These are phyloP conservation scores for Bombardia bombarda DNA, from an alignment of 495 filamentous ascomycete species.

Conservation along the genomic window DNA sequence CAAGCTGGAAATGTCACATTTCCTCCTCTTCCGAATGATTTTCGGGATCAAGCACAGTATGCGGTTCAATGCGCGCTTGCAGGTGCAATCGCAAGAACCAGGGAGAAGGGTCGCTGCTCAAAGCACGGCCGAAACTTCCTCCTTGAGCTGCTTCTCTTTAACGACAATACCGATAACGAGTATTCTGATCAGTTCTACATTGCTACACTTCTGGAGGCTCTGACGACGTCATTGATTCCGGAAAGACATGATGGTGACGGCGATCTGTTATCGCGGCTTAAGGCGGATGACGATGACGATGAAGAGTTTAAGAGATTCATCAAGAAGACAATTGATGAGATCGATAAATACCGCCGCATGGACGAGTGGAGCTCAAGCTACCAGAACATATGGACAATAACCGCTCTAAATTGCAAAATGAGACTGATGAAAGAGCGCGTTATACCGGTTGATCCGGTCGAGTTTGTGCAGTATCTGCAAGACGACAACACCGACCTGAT, in stretches of 20 bases:
- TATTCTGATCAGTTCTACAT: slow-evolving; percentile 86
- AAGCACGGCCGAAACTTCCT: slow-evolving; percentile 68
- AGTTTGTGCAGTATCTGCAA: slow-evolving; percentile 74
- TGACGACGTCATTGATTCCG: slow-evolving; percentile 68
- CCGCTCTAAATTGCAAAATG: slow-evolving; percentile 71
- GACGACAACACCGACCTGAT: slow-evolving; percentile 71
- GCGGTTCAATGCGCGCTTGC: slow-evolving; percentile 74
- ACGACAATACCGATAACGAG: slow-evolving; percentile 83
- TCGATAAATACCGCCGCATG: slow-evolving; percentile 83
- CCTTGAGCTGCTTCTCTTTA: slow-evolving; percentile 80
- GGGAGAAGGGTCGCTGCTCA: slow-evolving; percentile 72
- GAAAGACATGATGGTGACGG: slow-evolving; percentile 47
- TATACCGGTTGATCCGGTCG: slow-evolving; percentile 50
- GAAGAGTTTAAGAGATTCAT: slow-evolving; percentile 44
- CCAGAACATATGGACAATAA: slow-evolving; percentile 81
- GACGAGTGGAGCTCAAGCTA: slow-evolving; percentile 91
- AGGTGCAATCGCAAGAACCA: slow-evolving; percentile 66
- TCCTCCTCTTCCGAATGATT: slow-evolving; percentile 83
- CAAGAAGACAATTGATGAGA: slow-evolving; percentile 66
- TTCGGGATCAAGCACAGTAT: slow-evolving; percentile 74
- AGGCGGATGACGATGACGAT: slow-evolving; percentile 32
- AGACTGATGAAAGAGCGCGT: slow-evolving; percentile 64
- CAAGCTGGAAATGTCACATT: slow-evolving; percentile 39
- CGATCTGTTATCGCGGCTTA: slow-evolving; percentile 27
- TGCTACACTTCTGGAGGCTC: slow-evolving; percentile 66